Evolutionary conservation across 2,329 filamentous ascomycete genomes (phyloP), one percentile per base, ranked within the genome.

Genomic region (Hypoxylon sp.): DNA sequence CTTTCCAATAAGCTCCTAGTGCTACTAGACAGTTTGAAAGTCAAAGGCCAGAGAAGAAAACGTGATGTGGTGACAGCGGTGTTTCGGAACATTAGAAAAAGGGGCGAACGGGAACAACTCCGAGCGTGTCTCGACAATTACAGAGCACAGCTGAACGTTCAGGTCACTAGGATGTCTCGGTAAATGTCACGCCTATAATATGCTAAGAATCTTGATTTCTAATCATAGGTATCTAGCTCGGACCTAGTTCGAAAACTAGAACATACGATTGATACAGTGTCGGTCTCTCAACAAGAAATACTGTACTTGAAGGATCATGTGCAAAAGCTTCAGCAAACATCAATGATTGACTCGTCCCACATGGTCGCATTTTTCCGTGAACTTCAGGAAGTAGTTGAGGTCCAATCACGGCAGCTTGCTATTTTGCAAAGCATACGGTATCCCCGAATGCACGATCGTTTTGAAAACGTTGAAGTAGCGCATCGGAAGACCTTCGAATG

Each of bases 401-500:
- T 31, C 27, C 48, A 31, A 17, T 17, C 55, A 8, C 53, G 48
- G 11, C 44, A 53, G 13, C 37, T 20, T 51, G 22, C 44, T 8
- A 56, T 66, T 6, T 37, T 66, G 6, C 57, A 61, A 22, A 20
- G 35, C n/a, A 27, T 66, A 3, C 63, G 49, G 22, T 31, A 61
- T 57, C 57, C 57, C 14, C 57, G 27, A n/a, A 65, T 69, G 61
- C 30, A 62, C 17, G 22, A 66, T 33, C 66, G 66, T 27, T 69
- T 62, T 37, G 40, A 58, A 6, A 61, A 62, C 17, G 57, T 69
- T 17, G 49, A 55, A 22, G 25, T 10, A 14, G 63, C 67, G 2
- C 67, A 70, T 61, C 27, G 20, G 20, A 46, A 46, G 35, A 70
- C 67, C 10, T 70, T 70, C 22, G 55, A 61, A 11, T 70, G 67